Percentiles rank a stretch among this genome's conserved stretches.
These are phyloP conservation scores for Trametes gibbosa DNA, from an alignment of 768 basidiomycete species.

Conservation along the genomic window DNA sequence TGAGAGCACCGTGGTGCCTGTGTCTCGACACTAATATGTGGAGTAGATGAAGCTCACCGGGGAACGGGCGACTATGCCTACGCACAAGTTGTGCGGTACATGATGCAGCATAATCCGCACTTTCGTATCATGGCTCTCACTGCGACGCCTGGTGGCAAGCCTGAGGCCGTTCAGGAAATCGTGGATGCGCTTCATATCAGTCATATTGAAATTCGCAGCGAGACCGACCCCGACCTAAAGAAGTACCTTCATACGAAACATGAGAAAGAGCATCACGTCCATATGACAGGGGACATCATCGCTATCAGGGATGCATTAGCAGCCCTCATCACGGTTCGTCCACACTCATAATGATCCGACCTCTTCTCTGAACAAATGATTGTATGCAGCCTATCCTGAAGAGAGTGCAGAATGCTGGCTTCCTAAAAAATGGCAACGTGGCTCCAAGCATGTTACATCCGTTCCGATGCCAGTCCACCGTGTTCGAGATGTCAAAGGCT, in stretches of 20 bases:
- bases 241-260: conserved; percentile 88
- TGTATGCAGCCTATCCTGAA: conserved; percentile 36
- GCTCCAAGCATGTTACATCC: conserved; percentile 67
- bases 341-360: neutral
- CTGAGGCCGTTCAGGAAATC: conserved; percentile 84
- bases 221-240: conserved; percentile 82
- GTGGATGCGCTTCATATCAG: conserved; percentile 95
- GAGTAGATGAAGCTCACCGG: conserved; percentile 88
- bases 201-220: conserved; percentile 91
- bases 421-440: conserved; percentile 44
- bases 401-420: conserved; percentile 33
- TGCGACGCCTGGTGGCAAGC: conserved; percentile 87
- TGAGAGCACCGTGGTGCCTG: neutral
- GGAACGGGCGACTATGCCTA: conserved; percentile 94
- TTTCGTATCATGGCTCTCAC: conserved; percentile 92
- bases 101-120: conserved; percentile 94
- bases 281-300: conserved; percentile 64
- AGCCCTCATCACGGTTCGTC: conserved; percentile 69
- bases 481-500: conserved; percentile 34
- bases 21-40: neutral
- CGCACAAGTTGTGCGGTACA: conserved; percentile 78
- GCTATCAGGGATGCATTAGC: conserved; percentile 66
- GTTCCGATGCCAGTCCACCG: conserved; percentile 50
- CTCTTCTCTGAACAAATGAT: neutral
- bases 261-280: conserved; percentile 75